Base-by-base conservation (phyloP, 495 filamentous ascomycete species). In the Trichocladium uniseriatum region DNA sequence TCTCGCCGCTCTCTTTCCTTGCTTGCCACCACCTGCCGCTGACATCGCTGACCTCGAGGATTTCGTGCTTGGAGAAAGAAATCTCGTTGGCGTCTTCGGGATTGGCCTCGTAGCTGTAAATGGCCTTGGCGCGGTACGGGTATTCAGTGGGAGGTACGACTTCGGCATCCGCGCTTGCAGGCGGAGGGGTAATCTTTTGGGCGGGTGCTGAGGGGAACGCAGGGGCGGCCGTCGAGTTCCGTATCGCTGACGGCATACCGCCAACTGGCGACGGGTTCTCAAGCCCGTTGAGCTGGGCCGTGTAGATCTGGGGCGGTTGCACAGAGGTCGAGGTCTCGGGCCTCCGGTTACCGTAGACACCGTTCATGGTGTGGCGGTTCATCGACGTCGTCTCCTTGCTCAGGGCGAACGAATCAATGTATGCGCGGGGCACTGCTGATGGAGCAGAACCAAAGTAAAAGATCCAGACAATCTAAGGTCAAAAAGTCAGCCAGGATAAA, bases 21-120 rank as follows among this genome's bases (percentile, higher is more conserved):
- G 92, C 92, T 71, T 98, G 92, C 92, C 92, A 98, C 92, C 92
- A 98, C 68, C 92, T 70, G 24, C 92, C 92, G 59, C 88, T 95
- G 48, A 98, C 94, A 58, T 98, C 92, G 38, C 87, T 94, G 48
- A 98, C 91, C 65, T 98, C 91, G 37, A 98, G 74, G 47, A 96
- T 87, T 67, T 98, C 92, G 57, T 97, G 87, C 69, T 97, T 97
- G 39, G 80, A 75, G 75, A 98, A 98, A 55, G 86, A 90, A 52
- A 98, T 97, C 67, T 98, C 92, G 65, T 98, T 97, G 38, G 89
- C 89, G 59, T 98, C 66, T 56, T 97, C 90, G 2, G 92, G 92
- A 63, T 97, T 97, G 46, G 92, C 92, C 61, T 97, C 91, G 69
- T 98, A 98, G 54, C 84, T 89, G 72, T 97, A 98, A 62, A 98